Percentiles rank a stretch among this genome's conserved stretches.
Conservation (phyloP, 305 asterid genomes). For the Fraxinus greggii region DNA sequence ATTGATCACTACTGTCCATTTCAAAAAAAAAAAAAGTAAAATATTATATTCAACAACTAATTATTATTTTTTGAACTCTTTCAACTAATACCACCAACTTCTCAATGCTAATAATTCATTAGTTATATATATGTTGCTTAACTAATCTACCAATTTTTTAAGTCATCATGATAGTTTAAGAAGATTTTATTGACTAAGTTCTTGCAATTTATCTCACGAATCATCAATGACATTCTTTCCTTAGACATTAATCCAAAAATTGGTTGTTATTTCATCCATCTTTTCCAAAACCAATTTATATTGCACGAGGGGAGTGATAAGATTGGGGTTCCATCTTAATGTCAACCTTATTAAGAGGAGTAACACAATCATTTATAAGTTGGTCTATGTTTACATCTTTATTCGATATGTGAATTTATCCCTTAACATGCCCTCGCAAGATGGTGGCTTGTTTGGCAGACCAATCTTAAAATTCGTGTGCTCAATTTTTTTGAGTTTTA, state of each 20-base stretch:
- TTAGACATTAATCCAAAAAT: slow-evolving; percentile 22
- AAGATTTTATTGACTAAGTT: slow-evolving; percentile 14
- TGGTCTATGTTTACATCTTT: too few relatives aligned
- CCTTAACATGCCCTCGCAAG: too few relatives aligned
- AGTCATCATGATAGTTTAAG: slow-evolving; percentile 6
- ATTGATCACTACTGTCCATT: not conserved
- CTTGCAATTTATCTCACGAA: not conserved
- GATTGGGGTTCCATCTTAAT: too few relatives aligned
- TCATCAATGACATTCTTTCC: slow-evolving; percentile 24
- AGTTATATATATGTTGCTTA: not conserved
- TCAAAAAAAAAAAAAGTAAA: too few relatives aligned
- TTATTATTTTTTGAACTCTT: slow-evolving; percentile 8
- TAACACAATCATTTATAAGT: too few relatives aligned
- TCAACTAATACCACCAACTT: slow-evolving; percentile 19
- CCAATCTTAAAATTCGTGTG: too few relatives aligned
- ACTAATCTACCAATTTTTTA: slow-evolving; percentile 7
- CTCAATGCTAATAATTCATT: slow-evolving; percentile 1
- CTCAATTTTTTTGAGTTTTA: too few relatives aligned
- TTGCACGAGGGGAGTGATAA: not conserved
- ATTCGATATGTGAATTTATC: too few relatives aligned
- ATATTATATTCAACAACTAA: not conserved
- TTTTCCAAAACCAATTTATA: not conserved
- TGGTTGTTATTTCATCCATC: slow-evolving; percentile 31
- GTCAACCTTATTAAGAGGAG: too few relatives aligned
- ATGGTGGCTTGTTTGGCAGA: too few relatives aligned